Conservation (phyloP, 2,329 filamentous ascomycete species). For the Botrytis pseudocinerea region DNA sequence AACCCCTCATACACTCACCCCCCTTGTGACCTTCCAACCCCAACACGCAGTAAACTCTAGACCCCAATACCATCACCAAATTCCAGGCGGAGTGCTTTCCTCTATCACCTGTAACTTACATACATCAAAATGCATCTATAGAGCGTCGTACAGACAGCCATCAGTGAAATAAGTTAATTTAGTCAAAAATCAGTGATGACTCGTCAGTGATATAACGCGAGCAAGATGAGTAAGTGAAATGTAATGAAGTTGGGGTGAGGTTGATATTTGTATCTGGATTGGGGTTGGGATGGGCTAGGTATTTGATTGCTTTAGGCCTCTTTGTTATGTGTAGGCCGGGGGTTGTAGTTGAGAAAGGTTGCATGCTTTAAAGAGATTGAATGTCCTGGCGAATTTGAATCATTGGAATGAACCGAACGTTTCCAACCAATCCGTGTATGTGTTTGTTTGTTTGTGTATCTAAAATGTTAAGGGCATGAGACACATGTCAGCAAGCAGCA, state of each 20-base stretch:
- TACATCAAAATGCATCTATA: not conserved
- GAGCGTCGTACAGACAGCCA: not conserved
- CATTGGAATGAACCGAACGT: not conserved
- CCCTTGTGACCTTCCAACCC: not conserved
- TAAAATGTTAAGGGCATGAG: too few species aligned
- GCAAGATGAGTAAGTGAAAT: too few species aligned
- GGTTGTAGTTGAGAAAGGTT: not conserved
- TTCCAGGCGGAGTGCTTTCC: not conserved
- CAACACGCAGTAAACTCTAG: too few species aligned
- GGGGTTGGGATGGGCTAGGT: not conserved
- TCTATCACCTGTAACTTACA: not conserved
- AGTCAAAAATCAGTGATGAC: not conserved
- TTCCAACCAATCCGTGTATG: not conserved
- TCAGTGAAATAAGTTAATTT: not conserved
- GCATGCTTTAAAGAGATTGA: not conserved
- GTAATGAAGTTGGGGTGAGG: not conserved
- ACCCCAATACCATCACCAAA: too few species aligned
- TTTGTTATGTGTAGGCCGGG: not conserved
- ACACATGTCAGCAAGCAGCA: not conserved
- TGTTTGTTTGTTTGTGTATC: not conserved
- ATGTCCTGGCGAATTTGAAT: not conserved
- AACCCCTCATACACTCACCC: not conserved
- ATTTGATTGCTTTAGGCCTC: not conserved
- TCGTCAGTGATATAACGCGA: not conserved
- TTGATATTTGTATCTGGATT: not conserved